Evolutionary conservation across 129 eudicot genomes (phyloP).

Genomic region (Mikania micrantha): DNA sequence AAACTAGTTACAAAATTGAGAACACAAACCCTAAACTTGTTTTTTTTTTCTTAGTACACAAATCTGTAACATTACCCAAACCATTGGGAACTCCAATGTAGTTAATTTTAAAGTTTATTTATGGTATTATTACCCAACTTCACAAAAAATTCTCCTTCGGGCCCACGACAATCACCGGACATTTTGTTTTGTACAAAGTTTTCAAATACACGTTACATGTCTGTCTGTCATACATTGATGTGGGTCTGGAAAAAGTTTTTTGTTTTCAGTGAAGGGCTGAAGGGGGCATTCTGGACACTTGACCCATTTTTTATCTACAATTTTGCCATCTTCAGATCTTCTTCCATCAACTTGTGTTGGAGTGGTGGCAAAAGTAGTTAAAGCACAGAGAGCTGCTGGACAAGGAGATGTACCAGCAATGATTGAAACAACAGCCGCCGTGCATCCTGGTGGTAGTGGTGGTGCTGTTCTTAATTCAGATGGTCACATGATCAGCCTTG

Average conservation of each 20-base stretch:
- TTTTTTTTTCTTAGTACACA: no score
- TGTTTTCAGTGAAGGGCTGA: not conserved
- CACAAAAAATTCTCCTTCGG: not conserved
- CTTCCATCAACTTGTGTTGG: constrained; percentile 78
- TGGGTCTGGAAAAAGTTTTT: not conserved
- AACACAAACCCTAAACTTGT: no score
- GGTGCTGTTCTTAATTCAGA: constrained; percentile 86
- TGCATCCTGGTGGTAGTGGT: constrained; percentile 98
- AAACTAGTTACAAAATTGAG: no score
- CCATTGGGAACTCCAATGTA: no score
- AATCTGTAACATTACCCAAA: no score
- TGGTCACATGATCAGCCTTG: constrained; percentile 89
- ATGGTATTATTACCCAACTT: not conserved
- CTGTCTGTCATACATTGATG: not conserved
- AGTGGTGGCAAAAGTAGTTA: constrained; percentile 84
- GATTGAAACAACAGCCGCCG: constrained; percentile 97
- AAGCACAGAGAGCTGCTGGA: constrained; percentile 26
- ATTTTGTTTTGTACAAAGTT: not conserved
- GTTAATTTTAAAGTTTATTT: no score
- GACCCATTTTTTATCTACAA: not conserved
- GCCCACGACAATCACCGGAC: not conserved
- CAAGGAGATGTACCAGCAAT: constrained; percentile 55
- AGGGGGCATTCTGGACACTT: no score
- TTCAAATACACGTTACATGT: not conserved
- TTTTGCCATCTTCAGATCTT: constrained; percentile 41